A percentile compares a stretch with the other conserved stretches of the same genome.
These are phyloP conservation scores for Raffaelea ambrosiae DNA, from an alignment of 2,329 filamentous ascomycete genomes.

Conservation along the genomic window DNA sequence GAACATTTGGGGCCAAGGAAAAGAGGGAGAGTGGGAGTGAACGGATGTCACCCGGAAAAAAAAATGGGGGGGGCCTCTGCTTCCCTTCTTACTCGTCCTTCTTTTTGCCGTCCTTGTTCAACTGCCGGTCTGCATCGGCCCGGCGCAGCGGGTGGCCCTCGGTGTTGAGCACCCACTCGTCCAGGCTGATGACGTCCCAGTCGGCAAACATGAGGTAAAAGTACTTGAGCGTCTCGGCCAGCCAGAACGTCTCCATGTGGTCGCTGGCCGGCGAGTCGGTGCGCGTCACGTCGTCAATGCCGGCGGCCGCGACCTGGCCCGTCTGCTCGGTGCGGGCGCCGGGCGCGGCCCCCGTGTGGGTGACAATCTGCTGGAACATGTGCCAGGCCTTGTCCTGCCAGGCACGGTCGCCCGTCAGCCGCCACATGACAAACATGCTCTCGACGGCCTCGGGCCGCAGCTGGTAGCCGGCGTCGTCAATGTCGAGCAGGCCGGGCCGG, in stretches of 20 bases:
- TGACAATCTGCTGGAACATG: conserved; percentile 60
- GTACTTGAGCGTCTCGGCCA: conserved; percentile 60
- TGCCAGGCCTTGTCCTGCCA: conserved; percentile 65
- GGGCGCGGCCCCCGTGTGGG: conserved; percentile 46
- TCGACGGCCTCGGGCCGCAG: conserved; percentile 73
- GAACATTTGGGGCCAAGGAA: no score
- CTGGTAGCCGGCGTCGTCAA: conserved; percentile 52
- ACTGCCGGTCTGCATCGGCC: conserved; percentile 4
- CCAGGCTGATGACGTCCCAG: conserved; percentile 48
- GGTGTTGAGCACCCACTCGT: conserved; percentile 54
- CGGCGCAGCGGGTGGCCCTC: conserved; percentile 44
- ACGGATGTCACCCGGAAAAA: no score
- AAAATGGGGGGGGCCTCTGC: background rate
- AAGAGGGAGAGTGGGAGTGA: no score
- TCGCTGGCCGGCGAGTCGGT: conserved; percentile 33
- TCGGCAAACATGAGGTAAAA: conserved; percentile 56
- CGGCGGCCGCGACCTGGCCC: conserved; percentile 47
- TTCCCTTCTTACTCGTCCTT: background rate
- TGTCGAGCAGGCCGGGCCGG: conserved; percentile 45
- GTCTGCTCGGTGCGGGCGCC: background rate
- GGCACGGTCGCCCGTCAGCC: conserved; percentile 57
- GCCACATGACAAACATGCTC: conserved; percentile 70
- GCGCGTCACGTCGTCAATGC: conserved; percentile 57
- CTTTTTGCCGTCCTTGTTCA: background rate
- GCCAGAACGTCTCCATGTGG: conserved; percentile 70